A percentile compares a stretch with the other conserved stretches of the same genome.
Evolutionary conservation across 2,329 filamentous ascomycete species (phyloP).

Genomic region (Pezicula neosporulosa): DNA sequence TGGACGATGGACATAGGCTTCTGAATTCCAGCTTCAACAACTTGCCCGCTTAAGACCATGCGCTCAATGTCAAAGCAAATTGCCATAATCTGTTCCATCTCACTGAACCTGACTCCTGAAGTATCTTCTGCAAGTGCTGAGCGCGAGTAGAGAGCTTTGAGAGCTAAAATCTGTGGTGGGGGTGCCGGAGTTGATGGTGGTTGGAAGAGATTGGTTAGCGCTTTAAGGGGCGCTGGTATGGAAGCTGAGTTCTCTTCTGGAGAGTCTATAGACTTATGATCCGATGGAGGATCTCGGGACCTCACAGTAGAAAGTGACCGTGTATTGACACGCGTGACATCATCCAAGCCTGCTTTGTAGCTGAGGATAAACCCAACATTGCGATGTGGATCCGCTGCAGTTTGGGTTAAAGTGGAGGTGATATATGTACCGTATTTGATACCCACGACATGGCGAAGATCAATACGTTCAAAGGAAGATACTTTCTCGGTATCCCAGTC

Average conservation of each 20-base stretch:
- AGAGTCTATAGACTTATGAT: constrained; percentile 8
- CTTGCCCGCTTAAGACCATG: constrained; percentile 49
- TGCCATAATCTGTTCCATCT: constrained; percentile 27
- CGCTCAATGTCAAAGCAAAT: constrained; percentile 41
- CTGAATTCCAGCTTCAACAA: constrained; percentile 31
- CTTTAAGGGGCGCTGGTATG: constrained; percentile 5
- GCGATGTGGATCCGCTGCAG: constrained; percentile 71
- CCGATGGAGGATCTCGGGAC: constrained; percentile 19
- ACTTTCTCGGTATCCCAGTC: constrained; percentile 97
- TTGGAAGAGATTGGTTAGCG: constrained; percentile 3
- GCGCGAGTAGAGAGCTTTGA: constrained; percentile 50
- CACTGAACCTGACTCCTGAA: constrained; percentile 13
- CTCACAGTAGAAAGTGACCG: constrained; percentile 64
- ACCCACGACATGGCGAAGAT: constrained; percentile 67
- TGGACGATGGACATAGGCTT: constrained; percentile 46
- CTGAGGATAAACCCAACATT: constrained; percentile 83
- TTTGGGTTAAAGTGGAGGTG: constrained; percentile 76
- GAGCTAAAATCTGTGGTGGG: constrained; percentile 39
- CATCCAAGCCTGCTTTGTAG: constrained; percentile 69
- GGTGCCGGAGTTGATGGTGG: constrained; percentile 6
- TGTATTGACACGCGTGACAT: constrained; percentile 80
- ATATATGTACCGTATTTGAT: constrained; percentile 86
- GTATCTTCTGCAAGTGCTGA: constrained; percentile 32
- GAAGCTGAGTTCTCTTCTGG: constrained; percentile 8
- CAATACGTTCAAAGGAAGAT: constrained; percentile 82